Conservation (phyloP, 1,284 basidiomycete species). For the Papiliotrema terrestris region DNA sequence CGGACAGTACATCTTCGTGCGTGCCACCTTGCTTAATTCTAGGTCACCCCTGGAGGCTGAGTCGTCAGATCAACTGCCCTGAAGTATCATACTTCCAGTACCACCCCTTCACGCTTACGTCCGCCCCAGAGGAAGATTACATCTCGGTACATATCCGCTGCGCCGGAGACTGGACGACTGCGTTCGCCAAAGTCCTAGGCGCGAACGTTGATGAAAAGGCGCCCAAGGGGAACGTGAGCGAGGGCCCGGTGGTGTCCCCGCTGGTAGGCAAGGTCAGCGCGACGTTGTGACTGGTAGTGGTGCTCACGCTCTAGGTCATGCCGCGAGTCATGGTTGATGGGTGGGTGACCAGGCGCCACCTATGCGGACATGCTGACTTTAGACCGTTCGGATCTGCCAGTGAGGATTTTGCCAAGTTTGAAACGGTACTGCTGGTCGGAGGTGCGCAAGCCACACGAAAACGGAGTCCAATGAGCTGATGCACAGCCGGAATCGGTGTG, state of each 20-base stretch:
- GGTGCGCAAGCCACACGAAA: conserved; percentile 36
- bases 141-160: conserved; percentile 84
- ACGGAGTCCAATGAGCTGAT: not conserved
- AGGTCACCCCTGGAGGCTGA: not conserved
- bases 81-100: conserved; percentile 89
- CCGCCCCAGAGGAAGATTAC: conserved; percentile 60
- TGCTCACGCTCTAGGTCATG: conserved; percentile 60
- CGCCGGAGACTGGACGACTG: conserved; percentile 75
- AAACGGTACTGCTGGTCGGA: conserved; percentile 77
- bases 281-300: not conserved
- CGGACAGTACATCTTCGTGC: conserved; percentile 82
- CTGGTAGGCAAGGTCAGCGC: conserved; percentile 22
- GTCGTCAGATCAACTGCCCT: conserved; percentile 54
- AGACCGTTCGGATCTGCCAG: conserved; percentile 77
- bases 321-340: conserved; percentile 85
- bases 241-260: conserved; percentile 53
- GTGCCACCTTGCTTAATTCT: not conserved
- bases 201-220: conserved; percentile 61
- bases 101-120: conserved; percentile 86
- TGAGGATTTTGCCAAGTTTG: conserved; percentile 71
- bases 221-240: conserved; percentile 52
- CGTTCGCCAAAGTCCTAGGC: conserved; percentile 73
- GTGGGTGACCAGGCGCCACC: conserved; percentile 8
- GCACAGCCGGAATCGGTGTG: conserved; percentile 73
- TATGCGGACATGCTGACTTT: not conserved